Evolutionary conservation across 192 early-diverging fungal genomes (phyloP), one percentile per base, ranked within the genome.

Genomic region (Paraglomus brasilianum): DNA sequence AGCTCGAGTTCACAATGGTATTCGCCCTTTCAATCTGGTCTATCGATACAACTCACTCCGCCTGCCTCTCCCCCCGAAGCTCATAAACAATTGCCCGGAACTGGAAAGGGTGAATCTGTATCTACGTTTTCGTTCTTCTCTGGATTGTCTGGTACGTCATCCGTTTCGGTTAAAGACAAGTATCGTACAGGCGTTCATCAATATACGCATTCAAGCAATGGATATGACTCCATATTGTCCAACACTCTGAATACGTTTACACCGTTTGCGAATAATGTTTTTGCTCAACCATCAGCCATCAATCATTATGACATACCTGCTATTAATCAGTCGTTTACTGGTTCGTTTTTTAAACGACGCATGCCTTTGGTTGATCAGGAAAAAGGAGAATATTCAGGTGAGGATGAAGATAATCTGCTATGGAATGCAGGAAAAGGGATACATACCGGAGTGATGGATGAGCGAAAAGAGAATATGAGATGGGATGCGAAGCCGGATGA

Each of bases 21-120:
- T 48, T 52, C 65, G 17, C 65, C 65, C 30, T 67, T 67, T 15
- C 30, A 36, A 42, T 67, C 65, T 2, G 65, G 65, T 21, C 46
- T 67, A 22, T 49, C 65, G 14, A 67, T 67, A 22, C 65, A 67
- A 21, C 50, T 67, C 14, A 67, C 46, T 42, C 38, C 65, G 24
- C 65, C 65, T 21, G 48, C 50, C 13, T 52, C 50, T 21, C 65
- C 65, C 1, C 24, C 19, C n/a, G 19, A 41, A 44, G 24, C 14
- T 48, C 50, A 67, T 67, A 39, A 19, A 43, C 36, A 50, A 19
- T 67, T 51, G 21, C 30, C 30, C 30, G 19, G 10, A 24, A 48
- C 61, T 56, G 53, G 36, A 46, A 64, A 13, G 4, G 38, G 30
- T 44, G 21, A 43, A 40, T 15, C 42, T 1, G 42, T 10, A n/a